These are phyloP conservation scores for Endogone sp. DNA, from an alignment of 192 early-diverging fungal species.

Conservation along the genomic window DNA sequence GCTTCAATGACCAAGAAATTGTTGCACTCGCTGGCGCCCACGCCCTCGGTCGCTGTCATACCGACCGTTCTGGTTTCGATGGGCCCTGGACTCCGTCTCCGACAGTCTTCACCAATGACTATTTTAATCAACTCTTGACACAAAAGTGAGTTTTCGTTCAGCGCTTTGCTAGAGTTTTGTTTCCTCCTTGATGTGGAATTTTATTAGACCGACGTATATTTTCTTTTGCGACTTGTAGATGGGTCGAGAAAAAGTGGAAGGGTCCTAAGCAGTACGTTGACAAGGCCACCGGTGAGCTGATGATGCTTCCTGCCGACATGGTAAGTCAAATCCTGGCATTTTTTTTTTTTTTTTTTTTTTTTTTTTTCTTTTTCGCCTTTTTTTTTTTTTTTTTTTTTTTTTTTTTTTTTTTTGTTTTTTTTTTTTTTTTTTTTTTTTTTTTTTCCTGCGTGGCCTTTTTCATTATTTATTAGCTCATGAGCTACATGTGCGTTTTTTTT, in stretches of 20 bases:
- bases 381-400: too few species aligned
- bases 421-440: too few species aligned
- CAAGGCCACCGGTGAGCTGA: slow-evolving; percentile 35
- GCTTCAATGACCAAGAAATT: slow-evolving; percentile 76
- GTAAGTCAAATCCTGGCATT: slow-evolving; percentile 33
- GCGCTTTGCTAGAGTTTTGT: too few species aligned
- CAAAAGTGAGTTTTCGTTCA: slow-evolving; percentile 64
- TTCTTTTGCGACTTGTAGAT: slow-evolving; percentile 10
- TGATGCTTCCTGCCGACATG: slow-evolving; percentile 74
- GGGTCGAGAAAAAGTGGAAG: slow-evolving; percentile 33
- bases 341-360: neutral
- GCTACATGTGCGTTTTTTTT: neutral
- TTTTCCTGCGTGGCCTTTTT: too few species aligned
- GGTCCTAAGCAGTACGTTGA: slow-evolving; percentile 33
- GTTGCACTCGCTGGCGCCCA: slow-evolving; percentile 77
- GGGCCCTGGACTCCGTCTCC: slow-evolving; percentile 91
- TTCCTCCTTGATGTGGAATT: slow-evolving; percentile 5
- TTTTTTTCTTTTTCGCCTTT: too few species aligned
- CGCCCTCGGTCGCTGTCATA: slow-evolving; percentile 74
- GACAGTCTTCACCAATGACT: slow-evolving; percentile 87
- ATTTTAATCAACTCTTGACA: slow-evolving; percentile 72
- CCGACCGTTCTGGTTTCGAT: slow-evolving; percentile 70
- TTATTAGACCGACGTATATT: slow-evolving; percentile 29
- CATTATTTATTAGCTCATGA: neutral
- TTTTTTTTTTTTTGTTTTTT: too few species aligned